Conservation (phyloP, 129 eudicot species). For the Dittrichia graveolens region DNA sequence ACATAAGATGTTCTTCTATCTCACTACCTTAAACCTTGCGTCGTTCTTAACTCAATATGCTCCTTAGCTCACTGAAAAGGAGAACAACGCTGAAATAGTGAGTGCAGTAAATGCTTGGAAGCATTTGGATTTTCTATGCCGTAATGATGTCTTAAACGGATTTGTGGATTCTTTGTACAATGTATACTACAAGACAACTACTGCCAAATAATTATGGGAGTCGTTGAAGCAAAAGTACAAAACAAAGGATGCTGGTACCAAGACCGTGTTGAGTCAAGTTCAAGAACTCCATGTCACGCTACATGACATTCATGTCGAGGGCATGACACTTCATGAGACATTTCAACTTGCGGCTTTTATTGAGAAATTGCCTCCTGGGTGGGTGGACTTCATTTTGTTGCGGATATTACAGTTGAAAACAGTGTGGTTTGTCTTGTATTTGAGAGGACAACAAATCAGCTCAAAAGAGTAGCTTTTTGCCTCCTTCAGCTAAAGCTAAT, state of each 20-base stretch:
- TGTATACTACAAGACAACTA: neutral
- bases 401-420: neutral
- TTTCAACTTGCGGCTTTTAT: slow-evolving; percentile 1
- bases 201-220: neutral
- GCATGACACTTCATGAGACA: neutral
- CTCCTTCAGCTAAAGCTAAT: neutral
- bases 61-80: neutral
- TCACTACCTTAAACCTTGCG: neutral
- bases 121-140: neutral
- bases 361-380: neutral
- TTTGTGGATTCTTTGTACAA: neutral
- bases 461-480: neutral
- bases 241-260: neutral
- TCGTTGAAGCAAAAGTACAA: neutral
- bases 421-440: slow-evolving; percentile 3
- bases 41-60: neutral
- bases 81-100: neutral
- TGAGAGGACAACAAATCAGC: neutral
- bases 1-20: slow-evolving; percentile 12
- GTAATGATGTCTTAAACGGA: neutral
- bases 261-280: neutral
- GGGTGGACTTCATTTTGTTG: neutral
- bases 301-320: neutral
- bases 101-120: neutral
- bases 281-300: neutral